Conservation (phyloP, 768 basidiomycete species). For the Hydnomerulius pinastri region DNA sequence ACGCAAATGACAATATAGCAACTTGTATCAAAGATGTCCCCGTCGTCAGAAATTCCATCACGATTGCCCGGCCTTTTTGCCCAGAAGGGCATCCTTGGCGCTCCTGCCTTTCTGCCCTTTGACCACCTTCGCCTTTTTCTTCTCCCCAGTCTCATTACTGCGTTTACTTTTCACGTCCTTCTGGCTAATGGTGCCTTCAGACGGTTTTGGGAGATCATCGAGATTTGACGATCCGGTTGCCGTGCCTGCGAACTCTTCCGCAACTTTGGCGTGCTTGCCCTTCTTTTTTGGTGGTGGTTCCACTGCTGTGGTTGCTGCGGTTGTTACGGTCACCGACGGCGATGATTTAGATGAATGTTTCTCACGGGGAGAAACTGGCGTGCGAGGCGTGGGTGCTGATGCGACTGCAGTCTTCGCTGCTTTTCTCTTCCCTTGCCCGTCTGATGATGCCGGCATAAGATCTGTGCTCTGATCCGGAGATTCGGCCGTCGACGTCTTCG, state of each 20-base stretch:
- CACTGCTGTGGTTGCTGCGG: background rate
- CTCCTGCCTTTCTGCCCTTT: conserved; percentile 45
- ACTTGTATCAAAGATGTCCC: background rate
- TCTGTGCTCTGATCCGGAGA: no score
- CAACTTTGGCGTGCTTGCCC: background rate
- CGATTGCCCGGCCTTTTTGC: conserved; percentile 47
- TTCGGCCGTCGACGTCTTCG: no score
- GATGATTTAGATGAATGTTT: background rate
- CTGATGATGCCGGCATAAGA: no score
- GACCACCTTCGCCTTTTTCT: conserved; percentile 55
- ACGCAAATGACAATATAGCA: background rate
- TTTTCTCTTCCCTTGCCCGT: no score
- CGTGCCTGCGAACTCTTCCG: background rate
- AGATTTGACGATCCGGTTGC: conserved; percentile 8
- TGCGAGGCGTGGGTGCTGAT: background rate
- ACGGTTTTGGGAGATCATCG: conserved; percentile 6
- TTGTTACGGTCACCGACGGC: background rate
- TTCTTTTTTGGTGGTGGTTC: conserved; percentile 15
- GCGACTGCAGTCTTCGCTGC: no score
- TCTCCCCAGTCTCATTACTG: conserved; percentile 44
- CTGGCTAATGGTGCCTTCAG: conserved; percentile 29
- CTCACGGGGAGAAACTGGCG: background rate
- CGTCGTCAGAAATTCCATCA: conserved; percentile 13
- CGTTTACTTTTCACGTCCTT: conserved; percentile 59
- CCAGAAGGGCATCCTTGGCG: conserved; percentile 55